Evolutionary conservation across 148 eudicot species (phyloP).

Genomic region (Nepenthes gracilis): DNA sequence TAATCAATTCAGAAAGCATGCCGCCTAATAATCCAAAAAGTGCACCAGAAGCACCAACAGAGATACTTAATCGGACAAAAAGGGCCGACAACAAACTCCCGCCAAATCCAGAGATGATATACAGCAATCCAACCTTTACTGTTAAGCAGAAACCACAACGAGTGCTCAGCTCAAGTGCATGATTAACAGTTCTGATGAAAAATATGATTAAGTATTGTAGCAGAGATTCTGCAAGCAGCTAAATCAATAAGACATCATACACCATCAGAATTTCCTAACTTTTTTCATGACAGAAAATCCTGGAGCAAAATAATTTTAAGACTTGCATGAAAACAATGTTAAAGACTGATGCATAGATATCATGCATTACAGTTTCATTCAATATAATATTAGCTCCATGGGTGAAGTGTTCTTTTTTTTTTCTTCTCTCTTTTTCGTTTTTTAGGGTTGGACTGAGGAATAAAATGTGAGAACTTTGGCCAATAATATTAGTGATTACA

Average conservation of each 20-base stretch:
- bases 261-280: too few species aligned
- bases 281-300: too few species aligned
- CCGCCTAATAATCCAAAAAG: conserved; percentile 84
- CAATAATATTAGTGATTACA: too few species aligned
- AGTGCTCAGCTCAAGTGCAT: conserved; percentile 15
- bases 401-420: too few species aligned
- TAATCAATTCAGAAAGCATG: conserved; percentile 88
- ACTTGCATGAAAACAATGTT: too few species aligned
- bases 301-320: too few species aligned
- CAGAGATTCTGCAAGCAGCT: neutral
- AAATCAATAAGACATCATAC: neutral
- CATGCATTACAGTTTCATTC: too few species aligned
- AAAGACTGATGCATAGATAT: too few species aligned
- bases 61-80: conserved; percentile 51
- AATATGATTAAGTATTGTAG: neutral
- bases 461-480: too few species aligned
- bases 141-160: conserved; percentile 12
- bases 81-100: conserved; percentile 85
- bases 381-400: too few species aligned
- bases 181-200: neutral
- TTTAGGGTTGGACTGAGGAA: too few species aligned
- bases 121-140: conserved; percentile 72
- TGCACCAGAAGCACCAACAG: conserved; percentile 98
- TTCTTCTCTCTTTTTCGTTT: too few species aligned
- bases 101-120: conserved; percentile 74